phyloP scores from a whole-genome alignment of 176 grass and related monocot species.

The Aegilops tauschii region DNA sequence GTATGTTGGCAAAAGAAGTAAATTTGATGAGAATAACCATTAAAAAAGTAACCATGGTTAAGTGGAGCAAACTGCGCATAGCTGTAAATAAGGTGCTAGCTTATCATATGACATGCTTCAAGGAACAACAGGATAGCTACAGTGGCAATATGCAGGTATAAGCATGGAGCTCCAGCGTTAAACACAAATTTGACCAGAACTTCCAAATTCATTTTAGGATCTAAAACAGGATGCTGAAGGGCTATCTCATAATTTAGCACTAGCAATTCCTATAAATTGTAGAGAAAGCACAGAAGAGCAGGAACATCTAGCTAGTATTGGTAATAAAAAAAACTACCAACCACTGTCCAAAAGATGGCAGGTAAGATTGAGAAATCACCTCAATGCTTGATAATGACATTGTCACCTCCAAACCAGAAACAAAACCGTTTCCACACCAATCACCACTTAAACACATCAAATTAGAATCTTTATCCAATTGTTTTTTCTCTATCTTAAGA shows the following conservation, averaged over 20 bases:
- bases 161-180: neutral
- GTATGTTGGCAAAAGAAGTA: neutral
- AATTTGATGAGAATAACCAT: neutral
- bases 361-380: slow-evolving; percentile 38
- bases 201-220: neutral
- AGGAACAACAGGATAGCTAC: neutral
- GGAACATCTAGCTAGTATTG: neutral
- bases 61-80: neutral
- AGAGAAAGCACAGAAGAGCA: slow-evolving; percentile 13
- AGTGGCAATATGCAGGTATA: neutral
- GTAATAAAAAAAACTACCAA: neutral
- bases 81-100: slow-evolving; percentile 19
- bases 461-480: slow-evolving; percentile 26
- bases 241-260: neutral
- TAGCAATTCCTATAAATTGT: slow-evolving; percentile 8
- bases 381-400: slow-evolving; percentile 62
- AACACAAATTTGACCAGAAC: neutral
- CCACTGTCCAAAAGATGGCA: slow-evolving; percentile 8
- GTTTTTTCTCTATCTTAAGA: slow-evolving; percentile 58
- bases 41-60: neutral
- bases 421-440: slow-evolving; percentile 65
- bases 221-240: neutral
- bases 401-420: slow-evolving; percentile 70
- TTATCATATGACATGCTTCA: neutral
- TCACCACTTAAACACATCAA: slow-evolving; percentile 38